Evolutionary conservation across 2,329 filamentous ascomycete genomes (phyloP).

Genomic region (Xylariaceae sp.): DNA sequence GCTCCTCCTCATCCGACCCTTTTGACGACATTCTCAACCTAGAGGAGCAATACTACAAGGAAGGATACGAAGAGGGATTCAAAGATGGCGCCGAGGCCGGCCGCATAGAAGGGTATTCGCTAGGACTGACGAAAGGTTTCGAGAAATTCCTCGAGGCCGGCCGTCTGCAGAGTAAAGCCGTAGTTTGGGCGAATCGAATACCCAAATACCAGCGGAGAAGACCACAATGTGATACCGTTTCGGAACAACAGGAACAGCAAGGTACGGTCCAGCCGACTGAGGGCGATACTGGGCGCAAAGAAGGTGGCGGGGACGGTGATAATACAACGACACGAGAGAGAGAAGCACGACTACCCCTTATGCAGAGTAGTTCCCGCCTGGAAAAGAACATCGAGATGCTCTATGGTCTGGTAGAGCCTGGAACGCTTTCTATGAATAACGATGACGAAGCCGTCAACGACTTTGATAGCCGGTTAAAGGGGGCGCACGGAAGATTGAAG

Average conservation of each 20-base stretch:
- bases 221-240: not conserved
- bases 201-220: conserved; percentile 29
- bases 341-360: conserved; percentile 34
- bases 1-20: conserved; percentile 39
- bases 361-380: conserved; percentile 58
- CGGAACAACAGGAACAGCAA: not conserved
- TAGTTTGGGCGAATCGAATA: conserved; percentile 79
- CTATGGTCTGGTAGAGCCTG: conserved; percentile 72
- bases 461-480: conserved; percentile 79
- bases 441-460: conserved; percentile 85
- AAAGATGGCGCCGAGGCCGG: conserved; percentile 74
- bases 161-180: conserved; percentile 68
- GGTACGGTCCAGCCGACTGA: not conserved
- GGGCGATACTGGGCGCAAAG: not conserved
- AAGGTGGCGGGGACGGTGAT: not conserved
- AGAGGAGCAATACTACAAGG: conserved; percentile 69
- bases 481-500: conserved; percentile 78
- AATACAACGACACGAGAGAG: not conserved
- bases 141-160: conserved; percentile 86
- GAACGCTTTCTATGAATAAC: conserved; percentile 74
- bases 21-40: conserved; percentile 57
- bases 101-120: conserved; percentile 79
- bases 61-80: conserved; percentile 73
- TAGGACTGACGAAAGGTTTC: conserved; percentile 89
- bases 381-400: conserved; percentile 72